Evolutionary conservation across 2,329 filamentous ascomycete genomes (phyloP).

Genomic region (Cercospora berteroae): DNA sequence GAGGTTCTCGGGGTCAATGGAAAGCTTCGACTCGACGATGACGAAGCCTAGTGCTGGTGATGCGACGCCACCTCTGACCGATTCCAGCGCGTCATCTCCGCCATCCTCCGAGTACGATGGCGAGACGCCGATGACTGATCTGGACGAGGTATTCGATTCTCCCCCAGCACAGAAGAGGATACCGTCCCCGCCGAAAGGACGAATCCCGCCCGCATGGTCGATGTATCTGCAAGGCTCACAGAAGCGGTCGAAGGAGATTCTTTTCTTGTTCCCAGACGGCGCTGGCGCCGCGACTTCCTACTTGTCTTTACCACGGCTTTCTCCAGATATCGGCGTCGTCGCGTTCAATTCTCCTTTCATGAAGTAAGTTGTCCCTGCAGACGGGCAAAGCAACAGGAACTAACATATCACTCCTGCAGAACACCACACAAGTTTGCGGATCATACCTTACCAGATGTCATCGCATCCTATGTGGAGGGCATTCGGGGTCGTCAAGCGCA

Average conservation of each 20-base stretch:
- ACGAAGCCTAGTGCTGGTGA: neutral
- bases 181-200: neutral
- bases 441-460: slow-evolving; percentile 4
- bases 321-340: slow-evolving; percentile 32
- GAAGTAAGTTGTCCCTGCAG: slow-evolving; percentile 10
- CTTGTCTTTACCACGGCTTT: slow-evolving; percentile 43
- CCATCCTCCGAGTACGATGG: neutral
- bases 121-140: slow-evolving; percentile 7
- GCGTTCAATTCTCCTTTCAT: slow-evolving; percentile 25
- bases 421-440: slow-evolving; percentile 19
- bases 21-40: neutral
- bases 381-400: neutral
- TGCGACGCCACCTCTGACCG: neutral
- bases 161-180: neutral
- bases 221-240: slow-evolving; percentile 23
- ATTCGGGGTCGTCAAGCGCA: slow-evolving; percentile 47
- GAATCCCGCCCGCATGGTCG: slow-evolving; percentile 10
- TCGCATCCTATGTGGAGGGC: slow-evolving; percentile 31
- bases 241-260: slow-evolving; percentile 17
- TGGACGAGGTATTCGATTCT: slow-evolving; percentile 2
- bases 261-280: slow-evolving; percentile 46
- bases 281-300: slow-evolving; percentile 50
- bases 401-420: slow-evolving; percentile 24
- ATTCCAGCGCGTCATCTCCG: neutral
- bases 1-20: neutral